Evolutionary conservation across 305 asterid species (phyloP).

Genomic region (Coffea humblotiana): DNA sequence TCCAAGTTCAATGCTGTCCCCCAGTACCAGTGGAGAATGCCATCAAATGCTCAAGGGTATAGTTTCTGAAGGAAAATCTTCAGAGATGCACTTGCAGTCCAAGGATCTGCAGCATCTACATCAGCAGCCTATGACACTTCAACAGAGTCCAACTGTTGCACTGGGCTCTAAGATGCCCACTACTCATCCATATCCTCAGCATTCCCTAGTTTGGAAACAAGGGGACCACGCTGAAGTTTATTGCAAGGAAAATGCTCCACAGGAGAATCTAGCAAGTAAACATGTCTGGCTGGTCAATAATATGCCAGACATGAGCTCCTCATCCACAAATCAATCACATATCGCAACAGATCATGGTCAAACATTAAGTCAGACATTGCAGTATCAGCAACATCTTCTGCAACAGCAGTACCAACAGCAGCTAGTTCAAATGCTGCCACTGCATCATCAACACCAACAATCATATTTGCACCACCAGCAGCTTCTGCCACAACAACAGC

Average conservation of each 20-base stretch:
- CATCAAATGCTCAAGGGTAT: constrained; percentile 30
- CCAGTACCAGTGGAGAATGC: constrained; percentile 26
- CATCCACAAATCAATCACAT: constrained; percentile 29
- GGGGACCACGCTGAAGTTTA: constrained; percentile 25
- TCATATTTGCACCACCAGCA: constrained; percentile 48
- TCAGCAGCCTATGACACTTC: constrained; percentile 16
- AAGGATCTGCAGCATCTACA: constrained; percentile 24
- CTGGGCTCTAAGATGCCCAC: constrained; percentile 19
- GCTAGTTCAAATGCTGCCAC: constrained; percentile 44
- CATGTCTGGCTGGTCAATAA: constrained; percentile 24
- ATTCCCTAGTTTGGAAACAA: constrained; percentile 16
- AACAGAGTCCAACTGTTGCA: constrained; percentile 11
- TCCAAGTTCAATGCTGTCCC: constrained; percentile 27
- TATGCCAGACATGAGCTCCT: constrained; percentile 28
- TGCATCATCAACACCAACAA: constrained; percentile 53
- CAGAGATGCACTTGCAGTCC: constrained; percentile 25
- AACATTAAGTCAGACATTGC: constrained; percentile 48
- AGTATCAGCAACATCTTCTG: constrained; percentile 23
- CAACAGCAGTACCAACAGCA: constrained; percentile 58
- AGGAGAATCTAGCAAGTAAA: constrained; percentile 27
- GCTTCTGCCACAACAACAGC: constrained; percentile 37
- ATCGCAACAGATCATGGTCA: constrained; percentile 32
- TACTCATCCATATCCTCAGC: constrained; percentile 28
- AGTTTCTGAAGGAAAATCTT: constrained; percentile 24
- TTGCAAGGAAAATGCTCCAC: constrained; percentile 23